Conservation (phyloP, 345 rosid species). For the Eucalyptus curtisii region DNA sequence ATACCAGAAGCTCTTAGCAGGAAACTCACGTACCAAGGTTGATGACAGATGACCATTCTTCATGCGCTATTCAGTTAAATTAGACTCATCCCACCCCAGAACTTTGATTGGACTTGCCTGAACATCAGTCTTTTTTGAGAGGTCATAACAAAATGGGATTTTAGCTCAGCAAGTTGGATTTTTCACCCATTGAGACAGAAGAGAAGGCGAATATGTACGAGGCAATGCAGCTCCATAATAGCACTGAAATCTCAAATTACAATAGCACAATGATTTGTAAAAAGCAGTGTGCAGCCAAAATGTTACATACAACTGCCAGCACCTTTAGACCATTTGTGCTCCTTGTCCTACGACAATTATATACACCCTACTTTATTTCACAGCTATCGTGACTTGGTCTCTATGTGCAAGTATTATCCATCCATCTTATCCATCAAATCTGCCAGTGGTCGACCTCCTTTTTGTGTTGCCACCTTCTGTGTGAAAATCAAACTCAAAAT, state of each 20-base stretch:
- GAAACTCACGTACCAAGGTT: neutral
- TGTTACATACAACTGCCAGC: neutral
- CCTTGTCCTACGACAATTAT: neutral
- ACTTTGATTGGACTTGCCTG: neutral
- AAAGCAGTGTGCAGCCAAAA: neutral
- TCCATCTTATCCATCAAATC: neutral
- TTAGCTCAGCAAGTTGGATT: neutral
- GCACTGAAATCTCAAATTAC: neutral
- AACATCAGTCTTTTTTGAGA: neutral
- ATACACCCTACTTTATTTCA: neutral
- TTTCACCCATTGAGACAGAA: neutral
- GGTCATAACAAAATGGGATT: neutral
- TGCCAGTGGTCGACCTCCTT: neutral
- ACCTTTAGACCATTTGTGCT: neutral
- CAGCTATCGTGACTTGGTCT: neutral
- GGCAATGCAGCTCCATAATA: neutral
- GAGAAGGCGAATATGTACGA: neutral
- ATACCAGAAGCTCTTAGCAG: neutral
- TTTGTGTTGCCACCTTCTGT: neutral
- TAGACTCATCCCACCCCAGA: neutral
- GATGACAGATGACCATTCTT: neutral
- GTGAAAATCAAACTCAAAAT: neutral
- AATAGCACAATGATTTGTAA: neutral
- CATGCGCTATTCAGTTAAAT: neutral
- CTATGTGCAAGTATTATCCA: neutral